These are phyloP conservation scores for Solanum gracilifrons DNA, from an alignment of 257 asterid species.

Conservation along the genomic window DNA sequence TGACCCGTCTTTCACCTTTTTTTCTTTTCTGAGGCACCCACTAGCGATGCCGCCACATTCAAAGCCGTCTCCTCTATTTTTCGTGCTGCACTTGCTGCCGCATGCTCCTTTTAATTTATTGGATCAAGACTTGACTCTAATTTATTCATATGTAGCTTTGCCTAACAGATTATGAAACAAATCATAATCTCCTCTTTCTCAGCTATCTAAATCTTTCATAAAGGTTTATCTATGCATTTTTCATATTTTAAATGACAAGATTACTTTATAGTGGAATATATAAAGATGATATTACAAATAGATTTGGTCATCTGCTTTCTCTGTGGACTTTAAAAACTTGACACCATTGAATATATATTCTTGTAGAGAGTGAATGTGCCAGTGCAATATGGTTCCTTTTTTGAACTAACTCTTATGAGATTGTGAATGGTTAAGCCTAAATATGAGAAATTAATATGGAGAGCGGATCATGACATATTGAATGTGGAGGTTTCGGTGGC, in stretches of 20 bases:
- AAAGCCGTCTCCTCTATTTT: too few species aligned
- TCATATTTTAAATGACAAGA: background rate
- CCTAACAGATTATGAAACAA: too few species aligned
- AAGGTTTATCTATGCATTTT: background rate
- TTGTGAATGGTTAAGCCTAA: background rate
- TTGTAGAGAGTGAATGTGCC: background rate
- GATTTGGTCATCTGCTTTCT: background rate
- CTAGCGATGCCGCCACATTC: too few species aligned
- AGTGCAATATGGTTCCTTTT: background rate
- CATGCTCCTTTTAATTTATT: too few species aligned
- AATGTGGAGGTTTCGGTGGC: background rate
- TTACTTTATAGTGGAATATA: background rate
- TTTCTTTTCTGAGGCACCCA: too few species aligned
- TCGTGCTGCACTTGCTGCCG: too few species aligned
- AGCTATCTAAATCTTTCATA: background rate
- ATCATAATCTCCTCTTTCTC: too few species aligned
- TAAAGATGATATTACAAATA: background rate
- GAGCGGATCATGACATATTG: background rate
- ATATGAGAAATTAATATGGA: background rate
- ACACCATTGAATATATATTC: background rate
- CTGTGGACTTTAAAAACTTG: too few species aligned
- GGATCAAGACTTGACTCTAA: too few species aligned
- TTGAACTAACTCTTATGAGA: background rate
- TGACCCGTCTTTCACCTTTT: too few species aligned
- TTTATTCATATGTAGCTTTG: too few species aligned